phyloP scores from a whole-genome alignment of 1,284 basidiomycete genomes.

The Cryptococcus maquisensis region DNA sequence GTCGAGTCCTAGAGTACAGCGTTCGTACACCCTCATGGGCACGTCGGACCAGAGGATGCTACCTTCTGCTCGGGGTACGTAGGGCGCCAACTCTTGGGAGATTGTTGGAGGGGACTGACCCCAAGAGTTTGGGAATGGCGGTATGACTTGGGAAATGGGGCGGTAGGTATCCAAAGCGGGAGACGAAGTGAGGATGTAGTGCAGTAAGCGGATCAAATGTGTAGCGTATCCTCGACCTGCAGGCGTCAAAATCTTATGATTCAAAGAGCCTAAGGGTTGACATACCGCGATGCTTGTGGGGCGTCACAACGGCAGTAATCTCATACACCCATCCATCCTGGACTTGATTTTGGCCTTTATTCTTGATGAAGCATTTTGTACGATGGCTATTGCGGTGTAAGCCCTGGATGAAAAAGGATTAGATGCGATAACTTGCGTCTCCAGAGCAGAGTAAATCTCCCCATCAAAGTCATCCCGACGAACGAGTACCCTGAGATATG shows the following conservation, averaged over 20 bases:
- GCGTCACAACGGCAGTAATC: slow-evolving; percentile 31
- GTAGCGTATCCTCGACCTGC: slow-evolving; percentile 5
- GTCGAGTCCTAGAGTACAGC: slow-evolving; percentile 11
- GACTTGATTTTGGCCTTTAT: slow-evolving; percentile 12
- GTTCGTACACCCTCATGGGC: neutral
- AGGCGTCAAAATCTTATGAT: neutral
- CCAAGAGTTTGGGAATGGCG: slow-evolving; percentile 7
- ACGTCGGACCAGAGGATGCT: slow-evolving; percentile 7
- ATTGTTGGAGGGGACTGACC: slow-evolving; percentile 1
- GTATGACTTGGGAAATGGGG: neutral
- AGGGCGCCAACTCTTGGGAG: neutral
- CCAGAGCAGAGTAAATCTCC: slow-evolving; percentile 1
- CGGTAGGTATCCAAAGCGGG: neutral
- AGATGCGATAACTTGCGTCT: slow-evolving; percentile 5
- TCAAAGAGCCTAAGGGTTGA: neutral
- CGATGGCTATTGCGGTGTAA: slow-evolving; percentile 9
- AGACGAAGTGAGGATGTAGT: slow-evolving; percentile 1
- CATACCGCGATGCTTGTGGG: slow-evolving; percentile 21
- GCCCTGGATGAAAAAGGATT: neutral
- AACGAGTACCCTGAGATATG: slow-evolving; percentile 6
- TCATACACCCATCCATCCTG: slow-evolving; percentile 18
- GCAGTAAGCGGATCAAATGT: slow-evolving; percentile 5
- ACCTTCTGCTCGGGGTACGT: slow-evolving; percentile 1
- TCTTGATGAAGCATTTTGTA: slow-evolving; percentile 15
- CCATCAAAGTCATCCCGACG: slow-evolving; percentile 6